phyloP scores from a whole-genome alignment of 2,329 filamentous ascomycete genomes.

The Colletotrichum tropicale region DNA sequence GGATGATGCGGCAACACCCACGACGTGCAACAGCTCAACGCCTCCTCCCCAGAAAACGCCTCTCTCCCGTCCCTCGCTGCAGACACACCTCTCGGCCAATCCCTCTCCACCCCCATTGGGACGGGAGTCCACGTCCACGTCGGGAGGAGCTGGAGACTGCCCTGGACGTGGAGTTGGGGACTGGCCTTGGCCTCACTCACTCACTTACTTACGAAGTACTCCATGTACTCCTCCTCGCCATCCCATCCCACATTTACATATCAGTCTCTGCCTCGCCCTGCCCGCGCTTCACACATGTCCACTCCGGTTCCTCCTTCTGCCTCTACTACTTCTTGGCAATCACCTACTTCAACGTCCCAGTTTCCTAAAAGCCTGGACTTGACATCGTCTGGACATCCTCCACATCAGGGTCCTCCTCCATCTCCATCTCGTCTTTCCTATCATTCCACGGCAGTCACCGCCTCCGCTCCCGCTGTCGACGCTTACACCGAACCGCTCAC shows the following conservation, averaged over 20 bases:
- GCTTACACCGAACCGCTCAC: neutral
- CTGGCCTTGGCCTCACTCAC: neutral
- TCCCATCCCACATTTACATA: conserved; percentile 13
- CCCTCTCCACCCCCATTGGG: neutral
- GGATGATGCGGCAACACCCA: neutral
- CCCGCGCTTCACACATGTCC: conserved; percentile 1
- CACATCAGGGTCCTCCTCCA: neutral
- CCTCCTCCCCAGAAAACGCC: neutral
- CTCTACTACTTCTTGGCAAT: conserved; percentile 1
- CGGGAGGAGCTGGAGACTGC: neutral
- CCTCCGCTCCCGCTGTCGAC: neutral
- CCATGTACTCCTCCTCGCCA: neutral
- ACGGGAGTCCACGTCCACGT: neutral
- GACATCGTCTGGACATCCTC: neutral
- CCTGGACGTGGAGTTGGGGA: neutral
- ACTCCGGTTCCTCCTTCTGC: neutral
- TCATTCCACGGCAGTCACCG: neutral
- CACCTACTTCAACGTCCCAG: neutral
- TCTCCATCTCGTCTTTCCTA: neutral
- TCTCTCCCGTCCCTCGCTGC: neutral
- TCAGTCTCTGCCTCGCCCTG: neutral
- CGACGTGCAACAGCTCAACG: neutral
- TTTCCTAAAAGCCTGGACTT: neutral
- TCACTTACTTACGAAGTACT: neutral
- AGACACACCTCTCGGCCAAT: neutral